A percentile compares a stretch with the other conserved stretches of the same genome.
Evolutionary conservation across 108 stramenopile species (phyloP).

Genomic region (Phaeodactylum tricornutum): DNA sequence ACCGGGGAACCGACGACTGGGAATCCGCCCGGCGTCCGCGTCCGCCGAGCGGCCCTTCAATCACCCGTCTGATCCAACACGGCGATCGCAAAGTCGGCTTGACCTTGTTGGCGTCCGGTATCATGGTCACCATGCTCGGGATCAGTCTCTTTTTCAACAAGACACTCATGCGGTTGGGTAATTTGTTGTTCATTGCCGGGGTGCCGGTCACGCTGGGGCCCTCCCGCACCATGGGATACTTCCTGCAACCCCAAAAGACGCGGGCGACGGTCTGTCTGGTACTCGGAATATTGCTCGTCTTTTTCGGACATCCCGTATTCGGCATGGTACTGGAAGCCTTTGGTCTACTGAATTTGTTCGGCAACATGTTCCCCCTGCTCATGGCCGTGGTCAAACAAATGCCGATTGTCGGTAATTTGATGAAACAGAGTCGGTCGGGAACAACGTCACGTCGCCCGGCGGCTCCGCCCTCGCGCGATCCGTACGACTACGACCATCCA

Average conservation of each 20-base stretch:
- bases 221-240: slow-evolving; percentile 73
- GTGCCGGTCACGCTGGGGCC: slow-evolving; percentile 86
- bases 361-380: slow-evolving; percentile 84
- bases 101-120: slow-evolving; percentile 57
- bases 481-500: slow-evolving; percentile 13
- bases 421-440: slow-evolving; percentile 13
- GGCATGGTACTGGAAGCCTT: slow-evolving; percentile 87
- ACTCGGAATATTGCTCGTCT: slow-evolving; percentile 73
- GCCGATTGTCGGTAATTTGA: slow-evolving; percentile 61
- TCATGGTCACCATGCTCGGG: slow-evolving; percentile 66
- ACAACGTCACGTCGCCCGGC: not conserved
- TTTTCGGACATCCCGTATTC: slow-evolving; percentile 79
- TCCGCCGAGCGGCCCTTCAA: no score
- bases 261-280: slow-evolving; percentile 74
- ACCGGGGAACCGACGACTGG: no score
- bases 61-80: slow-evolving; percentile 19
- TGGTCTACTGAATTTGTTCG: slow-evolving; percentile 90
- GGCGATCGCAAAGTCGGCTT: slow-evolving; percentile 70
- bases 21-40: no score
- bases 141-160: slow-evolving; percentile 92
- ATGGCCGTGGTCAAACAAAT: slow-evolving; percentile 52
- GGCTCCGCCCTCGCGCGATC: not conserved
- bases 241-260: slow-evolving; percentile 80
- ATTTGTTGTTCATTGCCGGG: slow-evolving; percentile 76
- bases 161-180: slow-evolving; percentile 87